Evolutionary conservation across 805 yeast species (phyloP).

Genomic region (Metschnikowia gelsemii): DNA sequence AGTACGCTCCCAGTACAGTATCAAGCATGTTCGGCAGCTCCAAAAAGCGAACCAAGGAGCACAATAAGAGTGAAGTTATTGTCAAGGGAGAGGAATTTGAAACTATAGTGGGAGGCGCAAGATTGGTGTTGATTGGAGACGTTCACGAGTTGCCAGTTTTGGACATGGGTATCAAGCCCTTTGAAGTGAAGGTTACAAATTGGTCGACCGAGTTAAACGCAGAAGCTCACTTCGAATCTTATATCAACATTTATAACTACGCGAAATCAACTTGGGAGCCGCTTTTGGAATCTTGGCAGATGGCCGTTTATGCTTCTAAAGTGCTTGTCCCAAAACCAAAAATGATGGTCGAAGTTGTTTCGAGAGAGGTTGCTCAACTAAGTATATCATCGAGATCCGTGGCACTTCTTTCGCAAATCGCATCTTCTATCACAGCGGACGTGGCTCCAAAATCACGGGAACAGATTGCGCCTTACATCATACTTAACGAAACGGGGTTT

Average conservation of each 20-base stretch:
- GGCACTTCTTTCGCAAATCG: conserved; percentile 70
- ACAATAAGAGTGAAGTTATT: conserved; percentile 31
- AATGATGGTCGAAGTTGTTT: conserved; percentile 64
- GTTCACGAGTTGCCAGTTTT: conserved; percentile 86
- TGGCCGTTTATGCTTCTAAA: conserved; percentile 67
- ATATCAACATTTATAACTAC: conserved; percentile 78
- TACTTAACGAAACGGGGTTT: conserved; percentile 82
- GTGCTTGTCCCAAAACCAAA: conserved; percentile 45
- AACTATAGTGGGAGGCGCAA: conserved; percentile 68
- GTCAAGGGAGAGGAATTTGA: conserved; percentile 67
- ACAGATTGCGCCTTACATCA: conserved; percentile 75
- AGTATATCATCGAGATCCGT: conserved; percentile 81
- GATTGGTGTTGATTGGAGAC: conserved; percentile 85
- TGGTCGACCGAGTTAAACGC: conserved; percentile 87
- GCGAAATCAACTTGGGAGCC: conserved; percentile 96
- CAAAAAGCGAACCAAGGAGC: conserved; percentile 22
- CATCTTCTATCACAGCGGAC: conserved; percentile 54
- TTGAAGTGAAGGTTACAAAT: conserved; percentile 64
- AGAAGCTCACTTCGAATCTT: conserved; percentile 60
- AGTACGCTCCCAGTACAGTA: conserved; percentile 66
- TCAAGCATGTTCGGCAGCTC: conserved; percentile 44
- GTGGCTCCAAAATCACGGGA: conserved; percentile 64
- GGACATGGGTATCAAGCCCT: conserved; percentile 72
- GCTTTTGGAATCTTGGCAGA: conserved; percentile 80
- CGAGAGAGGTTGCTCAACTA: conserved; percentile 74